phyloP scores from a whole-genome alignment of 176 grass and related monocot genomes.

The maize (Zea mays) region Zm-B73-REFERENCE-NAM-5.0 NC_050099.1:174664501-174665000 shows the following conservation, averaged over 20 bases:
- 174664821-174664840: constrained; percentile 44
- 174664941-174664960: neutral
- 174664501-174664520: constrained; percentile 52
- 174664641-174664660: constrained; percentile 36
- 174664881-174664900: constrained; percentile 86
- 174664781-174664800: constrained; percentile 50
- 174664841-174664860: constrained; percentile 65
- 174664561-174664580: neutral
- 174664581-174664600: constrained; percentile 38
- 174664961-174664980: neutral
- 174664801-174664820: constrained; percentile 44
- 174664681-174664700: constrained; percentile 83
- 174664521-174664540: constrained; percentile 42
- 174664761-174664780: constrained; percentile 34
- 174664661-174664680: constrained; percentile 74
- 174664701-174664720: constrained; percentile 60
- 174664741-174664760: constrained; percentile 20
- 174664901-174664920: constrained; percentile 61
- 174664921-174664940: neutral
- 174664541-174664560: constrained; percentile 26
- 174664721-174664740: constrained; percentile 47
- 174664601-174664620: constrained; percentile 9
- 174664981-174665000: neutral
- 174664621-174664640: constrained; percentile 44
- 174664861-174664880: constrained; percentile 79